phyloP scores from a whole-genome alignment of 495 filamentous ascomycete genomes.

The Aspergillus hancockii region DNA sequence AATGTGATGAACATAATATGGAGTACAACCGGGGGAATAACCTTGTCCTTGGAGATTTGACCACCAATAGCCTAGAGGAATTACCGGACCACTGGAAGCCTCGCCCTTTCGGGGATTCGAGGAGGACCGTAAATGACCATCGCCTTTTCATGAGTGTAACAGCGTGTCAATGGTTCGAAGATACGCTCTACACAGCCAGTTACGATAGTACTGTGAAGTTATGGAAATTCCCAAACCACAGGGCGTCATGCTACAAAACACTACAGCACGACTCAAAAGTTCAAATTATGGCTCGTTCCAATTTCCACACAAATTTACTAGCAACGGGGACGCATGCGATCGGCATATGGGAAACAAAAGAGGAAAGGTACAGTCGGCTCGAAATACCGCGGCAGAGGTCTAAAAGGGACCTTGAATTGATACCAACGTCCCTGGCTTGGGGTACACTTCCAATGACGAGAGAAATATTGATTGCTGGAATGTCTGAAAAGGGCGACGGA shows the following conservation, averaged over 20 bases:
- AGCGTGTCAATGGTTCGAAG: conserved; percentile 69
- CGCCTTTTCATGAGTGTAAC: conserved; percentile 79
- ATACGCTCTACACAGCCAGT: conserved; percentile 71
- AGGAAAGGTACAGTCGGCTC: conserved; percentile 17
- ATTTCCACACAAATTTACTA: conserved; percentile 37
- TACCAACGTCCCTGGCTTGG: conserved; percentile 74
- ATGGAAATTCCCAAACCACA: conserved; percentile 56
- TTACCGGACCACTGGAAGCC: conserved; percentile 68
- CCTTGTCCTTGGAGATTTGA: conserved; percentile 68
- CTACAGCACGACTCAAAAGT: conserved; percentile 69
- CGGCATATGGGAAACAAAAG: conserved; percentile 33
- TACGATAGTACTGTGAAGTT: conserved; percentile 80
- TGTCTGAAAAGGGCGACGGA: conserved; percentile 61
- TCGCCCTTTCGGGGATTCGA: conserved; percentile 54
- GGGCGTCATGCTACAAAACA: conserved; percentile 44
- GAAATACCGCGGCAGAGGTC: conserved; percentile 21
- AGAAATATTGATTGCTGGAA: conserved; percentile 72
- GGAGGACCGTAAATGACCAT: conserved; percentile 60
- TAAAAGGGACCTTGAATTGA: conserved; percentile 54
- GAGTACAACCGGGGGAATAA: conserved; percentile 84
- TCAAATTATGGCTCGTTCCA: conserved; percentile 66
- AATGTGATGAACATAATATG: conserved; percentile 73
- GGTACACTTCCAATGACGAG: conserved; percentile 52
- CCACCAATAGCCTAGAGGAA: conserved; percentile 55
- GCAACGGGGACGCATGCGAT: conserved; percentile 50